Evolutionary conservation across 768 basidiomycete genomes (phyloP).

Genomic region (Hygrophorus russula): DNA sequence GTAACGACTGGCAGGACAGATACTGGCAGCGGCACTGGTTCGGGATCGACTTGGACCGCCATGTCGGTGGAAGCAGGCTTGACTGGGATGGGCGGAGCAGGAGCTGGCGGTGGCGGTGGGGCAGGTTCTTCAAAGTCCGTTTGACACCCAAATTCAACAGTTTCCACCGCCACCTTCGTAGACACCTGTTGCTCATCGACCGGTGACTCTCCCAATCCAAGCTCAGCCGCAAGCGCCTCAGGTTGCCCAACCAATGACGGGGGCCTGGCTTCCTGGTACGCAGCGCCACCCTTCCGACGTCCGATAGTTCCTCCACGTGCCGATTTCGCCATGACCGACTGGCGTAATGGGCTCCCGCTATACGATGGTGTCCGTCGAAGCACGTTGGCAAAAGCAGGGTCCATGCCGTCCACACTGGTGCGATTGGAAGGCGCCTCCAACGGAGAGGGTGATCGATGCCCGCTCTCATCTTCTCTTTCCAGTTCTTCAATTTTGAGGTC

Average conservation of each 20-base stretch:
- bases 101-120: conserved; percentile 12
- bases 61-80: conserved; percentile 22
- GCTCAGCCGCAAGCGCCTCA: conserved; percentile 59
- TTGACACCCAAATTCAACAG: conserved; percentile 55
- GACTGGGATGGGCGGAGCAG: conserved; percentile 5
- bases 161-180: conserved; percentile 31
- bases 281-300: conserved; percentile 56
- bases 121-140: conserved; percentile 36
- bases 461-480: conserved; percentile 16
- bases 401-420: conserved; percentile 77
- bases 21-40: conserved; percentile 12
- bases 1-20: conserved; percentile 13
- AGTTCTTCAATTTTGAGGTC: conserved; percentile 20
- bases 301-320: conserved; percentile 37
- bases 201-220: conserved; percentile 38
- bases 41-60: conserved; percentile 29
- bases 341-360: conserved; percentile 49
- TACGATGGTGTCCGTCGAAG: conserved; percentile 49
- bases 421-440: conserved; percentile 40
- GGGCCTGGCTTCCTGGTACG: conserved; percentile 61
- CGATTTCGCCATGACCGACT: conserved; percentile 40
- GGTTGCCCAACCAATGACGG: conserved; percentile 62
- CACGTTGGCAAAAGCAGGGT: conserved; percentile 73
- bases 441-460: conserved; percentile 27
- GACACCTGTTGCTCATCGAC: conserved; percentile 26